Evolutionary conservation across 805 yeast species (phyloP).

Genomic region (Yarrowia alimentaria): DNA sequence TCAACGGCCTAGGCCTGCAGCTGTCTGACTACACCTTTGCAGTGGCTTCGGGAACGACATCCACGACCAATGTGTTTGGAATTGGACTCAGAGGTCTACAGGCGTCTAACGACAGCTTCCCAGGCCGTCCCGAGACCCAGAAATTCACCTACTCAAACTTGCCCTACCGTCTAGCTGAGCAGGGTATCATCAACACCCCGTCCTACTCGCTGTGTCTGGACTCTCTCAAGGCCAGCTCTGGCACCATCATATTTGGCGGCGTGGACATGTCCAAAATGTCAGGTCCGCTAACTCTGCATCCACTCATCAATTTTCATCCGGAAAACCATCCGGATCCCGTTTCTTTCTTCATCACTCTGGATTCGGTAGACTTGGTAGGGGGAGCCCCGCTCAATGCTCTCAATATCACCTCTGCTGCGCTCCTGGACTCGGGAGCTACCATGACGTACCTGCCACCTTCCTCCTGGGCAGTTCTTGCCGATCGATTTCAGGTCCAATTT

Average conservation of each 20-base stretch:
- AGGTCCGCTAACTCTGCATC: constrained; percentile 39
- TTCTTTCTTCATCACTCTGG: constrained; percentile 9
- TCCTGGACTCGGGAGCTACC: constrained; percentile 60
- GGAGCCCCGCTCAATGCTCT: constrained; percentile 27
- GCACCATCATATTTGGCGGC: constrained; percentile 45
- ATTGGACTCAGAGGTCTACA: constrained; percentile 41
- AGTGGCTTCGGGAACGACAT: constrained; percentile 48
- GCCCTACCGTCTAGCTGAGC: constrained; percentile 36
- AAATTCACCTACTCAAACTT: constrained; percentile 32
- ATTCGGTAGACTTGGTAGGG: constrained; percentile 28
- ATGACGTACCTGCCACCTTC: constrained; percentile 48
- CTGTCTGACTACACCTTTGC: constrained; percentile 48
- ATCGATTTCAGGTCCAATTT: background rate
- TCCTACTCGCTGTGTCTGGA: constrained; percentile 48
- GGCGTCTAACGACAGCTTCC: constrained; percentile 33
- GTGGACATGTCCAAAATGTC: constrained; percentile 43
- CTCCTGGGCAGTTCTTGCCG: constrained; percentile 2
- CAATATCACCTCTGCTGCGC: constrained; percentile 27
- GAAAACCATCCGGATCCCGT: constrained; percentile 2
- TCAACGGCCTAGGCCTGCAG: constrained; percentile 51
- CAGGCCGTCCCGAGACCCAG: background rate
- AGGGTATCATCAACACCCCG: constrained; percentile 42
- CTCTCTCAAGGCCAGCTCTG: constrained; percentile 36
- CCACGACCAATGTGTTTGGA: constrained; percentile 40
- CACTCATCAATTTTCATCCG: constrained; percentile 34